Conservation (phyloP, 1,139 yeast genomes). For the Candida sanyaensis region DNA sequence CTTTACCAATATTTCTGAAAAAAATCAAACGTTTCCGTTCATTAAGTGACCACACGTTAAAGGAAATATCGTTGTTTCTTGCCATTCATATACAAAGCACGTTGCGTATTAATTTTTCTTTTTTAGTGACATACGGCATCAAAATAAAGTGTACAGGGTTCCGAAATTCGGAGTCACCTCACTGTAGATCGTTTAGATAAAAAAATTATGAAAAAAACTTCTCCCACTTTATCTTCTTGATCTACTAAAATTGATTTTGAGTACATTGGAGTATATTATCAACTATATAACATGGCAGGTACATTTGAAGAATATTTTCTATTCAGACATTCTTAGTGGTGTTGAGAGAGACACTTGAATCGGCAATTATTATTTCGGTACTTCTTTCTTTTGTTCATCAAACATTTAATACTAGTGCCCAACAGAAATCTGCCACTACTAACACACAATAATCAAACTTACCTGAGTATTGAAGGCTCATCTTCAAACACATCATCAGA, state of each 20-base stretch:
- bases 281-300: background rate
- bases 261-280: too few species aligned
- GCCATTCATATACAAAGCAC: too few species aligned
- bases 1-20: too few species aligned
- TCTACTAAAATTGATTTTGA: background rate
- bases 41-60: too few species aligned
- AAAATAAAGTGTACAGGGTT: too few species aligned
- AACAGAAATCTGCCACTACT: background rate
- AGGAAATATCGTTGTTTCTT: too few species aligned
- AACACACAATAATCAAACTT: background rate
- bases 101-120: too few species aligned
- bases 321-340: slow-evolving; percentile 47
- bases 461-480: background rate
- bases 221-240: background rate
- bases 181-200: background rate
- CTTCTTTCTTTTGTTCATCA: slow-evolving; percentile 44
- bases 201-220: background rate
- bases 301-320: slow-evolving; percentile 39
- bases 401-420: slow-evolving; percentile 20
- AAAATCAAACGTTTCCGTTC: too few species aligned
- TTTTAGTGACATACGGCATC: too few species aligned
- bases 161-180: background rate
- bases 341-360: slow-evolving; percentile 47
- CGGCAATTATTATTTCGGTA: slow-evolving; percentile 48
- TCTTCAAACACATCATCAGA: background rate